Conservation (phyloP, 176 grass and related monocot genomes). For the Carex kokanica region DNA sequence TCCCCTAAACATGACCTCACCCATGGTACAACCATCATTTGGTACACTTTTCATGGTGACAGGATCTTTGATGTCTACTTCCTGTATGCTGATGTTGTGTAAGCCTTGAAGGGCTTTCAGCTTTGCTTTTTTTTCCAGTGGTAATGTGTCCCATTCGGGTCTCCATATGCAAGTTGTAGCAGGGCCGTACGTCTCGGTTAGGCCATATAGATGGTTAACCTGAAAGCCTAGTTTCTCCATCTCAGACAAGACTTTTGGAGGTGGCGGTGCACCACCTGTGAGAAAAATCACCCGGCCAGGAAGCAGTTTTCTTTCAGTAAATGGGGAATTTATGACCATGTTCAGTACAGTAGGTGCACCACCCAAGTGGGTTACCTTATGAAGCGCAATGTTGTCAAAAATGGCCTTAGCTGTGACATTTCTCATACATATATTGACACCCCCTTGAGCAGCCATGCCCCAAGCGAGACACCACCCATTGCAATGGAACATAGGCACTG, state of each 20-base stretch:
- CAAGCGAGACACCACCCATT: conserved; percentile 36
- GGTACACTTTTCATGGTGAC: conserved; percentile 32
- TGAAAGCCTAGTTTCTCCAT: conserved; percentile 37
- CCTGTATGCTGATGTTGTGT: conserved; percentile 20
- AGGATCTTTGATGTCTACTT: conserved; percentile 21
- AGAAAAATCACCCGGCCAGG: conserved; percentile 20
- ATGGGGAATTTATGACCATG: conserved; percentile 24
- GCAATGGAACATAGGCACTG: conserved; percentile 35
- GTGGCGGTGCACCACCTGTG: conserved; percentile 37
- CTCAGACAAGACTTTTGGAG: conserved; percentile 16
- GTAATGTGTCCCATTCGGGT: conserved; percentile 37
- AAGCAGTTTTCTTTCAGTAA: conserved; percentile 12
- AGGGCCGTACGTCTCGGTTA: conserved; percentile 35
- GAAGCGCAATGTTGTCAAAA: conserved; percentile 22
- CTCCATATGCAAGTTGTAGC: conserved; percentile 26
- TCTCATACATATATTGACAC: conserved; percentile 24
- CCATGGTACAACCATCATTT: conserved; percentile 28
- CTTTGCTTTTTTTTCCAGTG: background rate
- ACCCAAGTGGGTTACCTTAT: conserved; percentile 31
- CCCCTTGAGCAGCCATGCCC: conserved; percentile 33
- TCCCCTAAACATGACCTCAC: conserved; percentile 39
- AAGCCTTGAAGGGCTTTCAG: conserved; percentile 36
- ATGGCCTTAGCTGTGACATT: conserved; percentile 16
- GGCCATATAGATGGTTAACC: conserved; percentile 39
- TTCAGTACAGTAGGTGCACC: conserved; percentile 34